Base-by-base conservation (phyloP, 495 filamentous ascomycete genomes). In the Xylaria venustula region DNA sequence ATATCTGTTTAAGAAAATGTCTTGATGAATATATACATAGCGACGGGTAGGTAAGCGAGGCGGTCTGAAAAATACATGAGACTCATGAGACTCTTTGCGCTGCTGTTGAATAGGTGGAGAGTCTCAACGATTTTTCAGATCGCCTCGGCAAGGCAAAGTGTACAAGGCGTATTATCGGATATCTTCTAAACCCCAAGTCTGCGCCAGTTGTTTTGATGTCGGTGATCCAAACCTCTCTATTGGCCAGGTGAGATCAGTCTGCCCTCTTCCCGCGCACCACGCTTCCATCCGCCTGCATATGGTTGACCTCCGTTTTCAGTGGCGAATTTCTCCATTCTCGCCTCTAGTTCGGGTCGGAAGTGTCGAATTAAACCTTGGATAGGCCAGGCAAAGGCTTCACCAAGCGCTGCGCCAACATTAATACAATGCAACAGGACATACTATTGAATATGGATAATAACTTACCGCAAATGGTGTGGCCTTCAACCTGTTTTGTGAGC, bases 321-420 rank as follows among this genome's bases (percentile, higher is more conserved):
- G 44, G 88, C 81, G 71, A 88, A 91, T 53, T 88, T 84, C 73
- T 84, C 81, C 77, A 98, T 93, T 63, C 93, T 83, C 26, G 87
- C 88, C 83, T 98, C 92, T 55, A 98, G 77, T 75, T 98, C 93
- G 30, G 93, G 95, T 64, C 94, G 83, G 81, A 98, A 98, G 77
- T 98, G 94, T 64, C 94, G 87, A 77, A 98, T 97, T 63, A 98
- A 83, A 73, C 94, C 94, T 79, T 98, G 94, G 67, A 98, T 86
- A 66, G 94, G 94, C 94, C 94, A 98, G 61, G 94, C 92, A 67
- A 98, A 98, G 44, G 94, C 94, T 79, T 98, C 94, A 60, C 94
- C 94, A 60, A 98, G 80, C 73, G 94, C 85, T 88, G 60, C 6
- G 26, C 23, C 11, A 6, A 41, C 46, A 55, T 59, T 22, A 65